phyloP scores from a whole-genome alignment of 345 rosid species.

The Acer saccharum region DNA sequence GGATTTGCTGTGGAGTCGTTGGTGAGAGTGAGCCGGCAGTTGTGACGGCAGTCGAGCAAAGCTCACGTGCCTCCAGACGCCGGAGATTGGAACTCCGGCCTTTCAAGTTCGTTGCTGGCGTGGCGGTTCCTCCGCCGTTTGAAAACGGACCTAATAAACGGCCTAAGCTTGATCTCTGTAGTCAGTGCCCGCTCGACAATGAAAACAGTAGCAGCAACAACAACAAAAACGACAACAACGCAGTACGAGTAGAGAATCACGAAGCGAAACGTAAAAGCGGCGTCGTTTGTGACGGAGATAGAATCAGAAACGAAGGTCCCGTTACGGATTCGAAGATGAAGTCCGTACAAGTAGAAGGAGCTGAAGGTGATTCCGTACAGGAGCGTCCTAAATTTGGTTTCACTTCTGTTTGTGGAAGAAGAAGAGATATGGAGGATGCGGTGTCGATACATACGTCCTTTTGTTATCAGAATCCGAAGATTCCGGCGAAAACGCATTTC shows the following conservation, averaged over 20 bases:
- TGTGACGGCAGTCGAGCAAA: slow-evolving; percentile 41
- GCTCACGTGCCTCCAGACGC: slow-evolving; percentile 50
- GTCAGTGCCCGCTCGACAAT: slow-evolving; percentile 13
- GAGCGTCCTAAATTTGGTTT: slow-evolving; percentile 58
- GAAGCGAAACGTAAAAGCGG: background rate
- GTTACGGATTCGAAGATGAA: too few species aligned
- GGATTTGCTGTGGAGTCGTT: slow-evolving; percentile 76
- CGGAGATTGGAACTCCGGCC: slow-evolving; percentile 64
- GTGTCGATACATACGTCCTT: slow-evolving; percentile 61
- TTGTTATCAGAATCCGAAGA: slow-evolving; percentile 2
- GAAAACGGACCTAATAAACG: slow-evolving; percentile 51
- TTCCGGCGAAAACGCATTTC: slow-evolving; percentile 39
- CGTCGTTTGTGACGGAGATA: background rate
- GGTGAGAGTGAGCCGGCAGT: slow-evolving; percentile 64
- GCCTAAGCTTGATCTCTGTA: slow-evolving; percentile 35
- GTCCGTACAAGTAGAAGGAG: background rate
- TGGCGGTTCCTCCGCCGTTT: slow-evolving; percentile 37
- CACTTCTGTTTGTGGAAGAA: slow-evolving; percentile 90
- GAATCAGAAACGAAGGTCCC: slow-evolving; percentile 4
- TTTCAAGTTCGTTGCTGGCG: slow-evolving; percentile 51
- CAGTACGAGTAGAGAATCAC: slow-evolving; percentile 5
- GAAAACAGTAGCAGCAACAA: slow-evolving; percentile 8
- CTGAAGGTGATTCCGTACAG: background rate
- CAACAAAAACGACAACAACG: slow-evolving; percentile 15
- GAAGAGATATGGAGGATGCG: slow-evolving; percentile 97